phyloP scores from a whole-genome alignment of 345 rosid species.

The Orychophragmus violaceus region DNA sequence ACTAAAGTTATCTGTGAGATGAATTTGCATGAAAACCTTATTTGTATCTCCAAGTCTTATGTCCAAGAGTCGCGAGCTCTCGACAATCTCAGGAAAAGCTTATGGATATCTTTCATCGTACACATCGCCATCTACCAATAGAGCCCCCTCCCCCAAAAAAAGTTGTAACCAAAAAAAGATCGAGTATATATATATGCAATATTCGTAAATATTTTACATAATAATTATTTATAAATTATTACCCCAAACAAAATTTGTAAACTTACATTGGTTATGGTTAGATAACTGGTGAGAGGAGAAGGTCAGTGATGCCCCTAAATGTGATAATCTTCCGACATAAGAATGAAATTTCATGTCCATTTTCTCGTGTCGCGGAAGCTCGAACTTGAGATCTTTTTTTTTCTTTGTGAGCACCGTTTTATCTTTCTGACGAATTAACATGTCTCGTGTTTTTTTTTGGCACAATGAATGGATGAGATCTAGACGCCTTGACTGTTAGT shows the following conservation, averaged over 20 bases:
- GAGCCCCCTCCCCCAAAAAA: not conserved
- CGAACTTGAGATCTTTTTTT: slow-evolving; percentile 21
- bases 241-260: not conserved
- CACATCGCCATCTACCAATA: slow-evolving; percentile 40
- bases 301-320: slow-evolving; percentile 55
- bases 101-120: slow-evolving; percentile 62
- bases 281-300: slow-evolving; percentile 40
- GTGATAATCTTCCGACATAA: slow-evolving; percentile 53
- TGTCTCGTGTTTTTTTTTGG: not conserved
- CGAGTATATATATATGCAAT: too few relatives aligned
- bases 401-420: slow-evolving; percentile 23
- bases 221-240: not conserved
- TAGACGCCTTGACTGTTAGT: slow-evolving; percentile 11
- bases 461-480: not conserved
- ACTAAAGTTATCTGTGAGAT: not conserved
- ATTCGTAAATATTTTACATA: too few relatives aligned
- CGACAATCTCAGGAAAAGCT: slow-evolving; percentile 48
- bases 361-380: slow-evolving; percentile 21
- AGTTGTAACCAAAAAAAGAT: not conserved
- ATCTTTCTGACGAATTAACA: slow-evolving; percentile 1
- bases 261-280: slow-evolving; percentile 42
- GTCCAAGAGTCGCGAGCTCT: slow-evolving; percentile 32
- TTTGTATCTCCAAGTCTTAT: slow-evolving; percentile 38
- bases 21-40: slow-evolving; percentile 36
- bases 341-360: slow-evolving; percentile 31